phyloP scores from a whole-genome alignment of 2,329 filamentous ascomycete species.

The Sporothrix mexicana region DNA sequence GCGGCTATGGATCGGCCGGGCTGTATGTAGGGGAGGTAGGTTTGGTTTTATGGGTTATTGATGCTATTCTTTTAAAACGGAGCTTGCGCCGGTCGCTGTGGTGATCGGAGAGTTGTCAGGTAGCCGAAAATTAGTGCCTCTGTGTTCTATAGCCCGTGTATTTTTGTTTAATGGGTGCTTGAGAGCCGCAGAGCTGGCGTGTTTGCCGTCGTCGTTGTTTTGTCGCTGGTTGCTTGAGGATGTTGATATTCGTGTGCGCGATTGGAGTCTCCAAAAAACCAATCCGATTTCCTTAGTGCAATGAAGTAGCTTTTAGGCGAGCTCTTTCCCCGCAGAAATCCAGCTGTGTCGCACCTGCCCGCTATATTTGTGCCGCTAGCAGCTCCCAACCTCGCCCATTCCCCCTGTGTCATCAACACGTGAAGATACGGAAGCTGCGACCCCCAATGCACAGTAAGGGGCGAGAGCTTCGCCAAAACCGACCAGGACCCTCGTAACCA shows the following conservation, averaged over 20 bases:
- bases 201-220: not conserved
- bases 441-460: not conserved
- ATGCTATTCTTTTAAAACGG: too few relatives aligned
- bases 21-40: not conserved
- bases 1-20: not conserved
- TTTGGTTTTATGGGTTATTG: not conserved
- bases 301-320: not conserved
- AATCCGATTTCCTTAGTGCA: not conserved
- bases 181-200: not conserved
- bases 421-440: constrained; percentile 28
- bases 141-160: not conserved
- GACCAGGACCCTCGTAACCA: constrained; percentile 1
- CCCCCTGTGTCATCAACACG: constrained; percentile 24
- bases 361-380: constrained; percentile 20
- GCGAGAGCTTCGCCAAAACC: constrained; percentile 25
- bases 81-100: constrained; percentile 7
- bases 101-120: not conserved
- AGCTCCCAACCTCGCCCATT: constrained; percentile 14
- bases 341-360: constrained; percentile 21
- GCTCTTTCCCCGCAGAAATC: constrained; percentile 29
- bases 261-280: constrained; percentile 7
- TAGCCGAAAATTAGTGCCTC: too few relatives aligned
- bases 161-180: not conserved
- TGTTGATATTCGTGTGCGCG: not conserved
- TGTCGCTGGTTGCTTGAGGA: not conserved